phyloP scores from a whole-genome alignment of 2,329 filamentous ascomycete genomes.

The Ascocoryne sarcoides region DNA sequence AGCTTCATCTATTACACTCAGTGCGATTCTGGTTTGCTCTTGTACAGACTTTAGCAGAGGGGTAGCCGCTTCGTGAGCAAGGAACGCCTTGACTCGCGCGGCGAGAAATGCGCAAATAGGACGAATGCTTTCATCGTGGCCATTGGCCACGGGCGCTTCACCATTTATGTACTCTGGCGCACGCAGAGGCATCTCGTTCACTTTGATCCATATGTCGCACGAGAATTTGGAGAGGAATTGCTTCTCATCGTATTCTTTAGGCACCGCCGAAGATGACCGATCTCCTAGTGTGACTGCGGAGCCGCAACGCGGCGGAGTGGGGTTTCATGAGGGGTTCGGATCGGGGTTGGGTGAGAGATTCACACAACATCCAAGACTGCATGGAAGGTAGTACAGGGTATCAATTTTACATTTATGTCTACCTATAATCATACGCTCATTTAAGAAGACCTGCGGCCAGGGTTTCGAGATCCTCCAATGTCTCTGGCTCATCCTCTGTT shows the following conservation, averaged over 20 bases:
- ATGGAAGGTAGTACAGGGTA: too few species aligned
- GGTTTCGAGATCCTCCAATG: constrained; percentile 69
- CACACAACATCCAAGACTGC: too few species aligned
- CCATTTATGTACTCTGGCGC: constrained; percentile 19
- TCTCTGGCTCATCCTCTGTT: constrained; percentile 62
- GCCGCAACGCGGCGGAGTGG: too few species aligned
- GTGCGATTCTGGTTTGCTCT: constrained; percentile 61
- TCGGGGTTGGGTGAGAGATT: too few species aligned
- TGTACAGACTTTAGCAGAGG: constrained; percentile 42
- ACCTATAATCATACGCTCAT: constrained; percentile 7
- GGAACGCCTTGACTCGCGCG: constrained; percentile 22
- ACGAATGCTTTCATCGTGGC: constrained; percentile 15
- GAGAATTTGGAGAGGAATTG: constrained; percentile 4
- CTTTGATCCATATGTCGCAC: constrained; percentile 18
- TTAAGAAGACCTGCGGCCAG: constrained; percentile 65
- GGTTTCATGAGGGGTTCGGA: too few species aligned
- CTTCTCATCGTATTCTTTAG: too few species aligned
- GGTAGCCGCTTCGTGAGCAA: constrained; percentile 19
- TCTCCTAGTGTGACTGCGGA: too few species aligned
- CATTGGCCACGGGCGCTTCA: constrained; percentile 14
- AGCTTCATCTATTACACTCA: constrained; percentile 67
- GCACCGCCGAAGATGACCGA: too few species aligned
- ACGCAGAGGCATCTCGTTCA: constrained; percentile 23
- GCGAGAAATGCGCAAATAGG: constrained; percentile 22
- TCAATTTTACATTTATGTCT: constrained; percentile 10